phyloP scores from a whole-genome alignment of 768 basidiomycete species.

The Boletales sp. region DNA sequence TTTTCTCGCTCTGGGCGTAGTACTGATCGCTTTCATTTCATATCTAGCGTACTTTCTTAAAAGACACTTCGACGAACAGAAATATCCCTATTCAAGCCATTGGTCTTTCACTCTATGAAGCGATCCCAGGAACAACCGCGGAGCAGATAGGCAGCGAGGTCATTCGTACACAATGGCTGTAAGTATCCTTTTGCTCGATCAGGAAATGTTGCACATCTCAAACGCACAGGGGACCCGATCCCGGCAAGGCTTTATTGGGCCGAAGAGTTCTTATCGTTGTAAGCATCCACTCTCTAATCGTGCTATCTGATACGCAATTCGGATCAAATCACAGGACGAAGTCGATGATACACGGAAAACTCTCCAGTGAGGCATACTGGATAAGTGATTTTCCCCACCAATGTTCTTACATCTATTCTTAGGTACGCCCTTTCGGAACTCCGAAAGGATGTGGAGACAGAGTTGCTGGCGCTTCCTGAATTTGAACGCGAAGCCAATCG shows the following conservation, averaged over 20 bases:
- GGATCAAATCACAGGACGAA: constrained; percentile 56
- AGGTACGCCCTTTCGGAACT: constrained; percentile 92
- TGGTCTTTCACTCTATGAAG: constrained; percentile 92
- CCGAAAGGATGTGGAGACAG: constrained; percentile 79
- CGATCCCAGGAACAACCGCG: constrained; percentile 68
- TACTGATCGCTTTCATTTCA: not conserved
- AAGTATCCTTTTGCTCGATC: constrained; percentile 28
- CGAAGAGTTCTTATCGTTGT: constrained; percentile 80
- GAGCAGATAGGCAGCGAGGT: constrained; percentile 82
- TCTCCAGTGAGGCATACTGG: constrained; percentile 57
- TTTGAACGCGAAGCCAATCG: constrained; percentile 67
- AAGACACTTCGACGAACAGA: constrained; percentile 61
- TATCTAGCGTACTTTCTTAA: constrained; percentile 77
- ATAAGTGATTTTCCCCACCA: not conserved
- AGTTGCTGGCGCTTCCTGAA: constrained; percentile 62
- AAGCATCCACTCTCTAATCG: constrained; percentile 24
- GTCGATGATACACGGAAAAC: constrained; percentile 89
- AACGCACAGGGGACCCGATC: constrained; percentile 53
- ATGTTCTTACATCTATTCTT: constrained; percentile 5
- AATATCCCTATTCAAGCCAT: constrained; percentile 95
- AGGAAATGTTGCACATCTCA: not conserved
- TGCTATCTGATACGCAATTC: constrained; percentile 12
- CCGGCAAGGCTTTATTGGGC: constrained; percentile 72
- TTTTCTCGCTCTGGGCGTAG: not conserved
- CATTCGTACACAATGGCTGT: constrained; percentile 96